These are phyloP conservation scores for Xylaria palmicola DNA, from an alignment of 495 filamentous ascomycete genomes.

Conservation along the genomic window DNA sequence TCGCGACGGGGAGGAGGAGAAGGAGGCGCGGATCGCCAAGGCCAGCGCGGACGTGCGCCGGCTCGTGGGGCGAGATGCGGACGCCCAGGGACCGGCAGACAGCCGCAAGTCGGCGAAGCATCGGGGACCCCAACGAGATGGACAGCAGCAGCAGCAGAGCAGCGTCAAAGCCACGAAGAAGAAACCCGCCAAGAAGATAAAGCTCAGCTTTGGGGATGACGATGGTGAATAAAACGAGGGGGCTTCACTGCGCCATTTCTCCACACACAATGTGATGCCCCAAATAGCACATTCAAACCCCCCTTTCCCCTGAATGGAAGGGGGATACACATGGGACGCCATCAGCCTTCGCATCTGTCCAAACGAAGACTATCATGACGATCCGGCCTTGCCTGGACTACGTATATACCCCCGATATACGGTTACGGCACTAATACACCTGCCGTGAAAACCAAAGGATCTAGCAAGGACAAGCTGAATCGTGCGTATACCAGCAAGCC, in stretches of 20 bases:
- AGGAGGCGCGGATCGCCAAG: conserved; percentile 25
- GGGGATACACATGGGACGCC: not conserved
- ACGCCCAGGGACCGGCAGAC: conserved; percentile 10
- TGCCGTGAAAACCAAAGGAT: too few species aligned
- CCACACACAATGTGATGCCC: too few species aligned
- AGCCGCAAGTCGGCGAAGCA: not conserved
- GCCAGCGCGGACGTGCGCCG: conserved; percentile 30
- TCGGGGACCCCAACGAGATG: not conserved
- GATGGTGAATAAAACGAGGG: conserved; percentile 18
- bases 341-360: not conserved
- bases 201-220: conserved; percentile 58
- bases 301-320: too few species aligned
- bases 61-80: not conserved
- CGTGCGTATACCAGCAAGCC: too few species aligned
- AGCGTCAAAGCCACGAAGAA: conserved; percentile 25
- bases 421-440: too few species aligned
- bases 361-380: not conserved
- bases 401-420: too few species aligned
- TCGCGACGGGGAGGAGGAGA: conserved; percentile 2
- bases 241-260: not conserved
- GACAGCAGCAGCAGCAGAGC: not conserved
- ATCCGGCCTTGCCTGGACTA: too few species aligned
- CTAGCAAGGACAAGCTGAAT: too few species aligned
- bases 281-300: too few species aligned
- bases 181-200: conserved; percentile 58